Percentiles rank a stretch among this genome's conserved stretches.
Conservation (phyloP, 2,329 filamentous ascomycete genomes). For the Talaromyces sp. region DNA sequence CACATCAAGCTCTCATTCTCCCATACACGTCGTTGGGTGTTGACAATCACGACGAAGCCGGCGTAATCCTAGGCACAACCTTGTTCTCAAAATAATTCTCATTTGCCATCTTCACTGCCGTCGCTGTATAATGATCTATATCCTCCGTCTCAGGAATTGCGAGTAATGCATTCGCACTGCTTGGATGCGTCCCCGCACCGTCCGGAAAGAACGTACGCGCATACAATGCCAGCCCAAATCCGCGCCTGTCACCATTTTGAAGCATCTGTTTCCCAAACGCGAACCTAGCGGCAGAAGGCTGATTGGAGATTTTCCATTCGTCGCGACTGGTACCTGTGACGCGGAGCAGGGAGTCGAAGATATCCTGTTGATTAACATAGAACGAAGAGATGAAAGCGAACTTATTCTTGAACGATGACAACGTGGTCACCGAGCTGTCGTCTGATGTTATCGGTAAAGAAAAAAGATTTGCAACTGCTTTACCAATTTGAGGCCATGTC, state of each 20-base stretch:
- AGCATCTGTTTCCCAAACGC: conserved; percentile 43
- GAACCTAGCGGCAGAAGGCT: conserved; percentile 50
- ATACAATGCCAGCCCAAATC: conserved; percentile 54
- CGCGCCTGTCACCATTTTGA: conserved; percentile 42
- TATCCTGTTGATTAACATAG: conserved; percentile 59
- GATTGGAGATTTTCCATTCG: conserved; percentile 58
- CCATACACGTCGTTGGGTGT: not conserved
- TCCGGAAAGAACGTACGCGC: conserved; percentile 53
- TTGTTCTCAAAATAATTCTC: conserved; percentile 12
- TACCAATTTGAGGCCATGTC: conserved; percentile 57
- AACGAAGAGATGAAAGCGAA: conserved; percentile 56
- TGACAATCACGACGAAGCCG: not conserved
- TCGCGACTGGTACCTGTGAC: conserved; percentile 55
- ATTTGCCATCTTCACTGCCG: conserved; percentile 8
- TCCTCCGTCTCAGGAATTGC: conserved; percentile 2
- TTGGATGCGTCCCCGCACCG: conserved; percentile 40
- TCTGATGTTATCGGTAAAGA: conserved; percentile 38
- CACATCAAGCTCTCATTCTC: too few relatives aligned
- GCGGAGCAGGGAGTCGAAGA: conserved; percentile 58
- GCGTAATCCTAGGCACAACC: conserved; percentile 5
- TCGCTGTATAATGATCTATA: conserved; percentile 10
- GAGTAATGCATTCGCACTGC: conserved; percentile 20
- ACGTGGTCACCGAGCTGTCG: conserved; percentile 22
- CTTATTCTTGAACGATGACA: conserved; percentile 50
- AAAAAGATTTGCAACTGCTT: conserved; percentile 53